Evolutionary conservation across 768 basidiomycete genomes (phyloP), one percentile per base, ranked within the genome.

Genomic region (Ramaria rubella): DNA sequence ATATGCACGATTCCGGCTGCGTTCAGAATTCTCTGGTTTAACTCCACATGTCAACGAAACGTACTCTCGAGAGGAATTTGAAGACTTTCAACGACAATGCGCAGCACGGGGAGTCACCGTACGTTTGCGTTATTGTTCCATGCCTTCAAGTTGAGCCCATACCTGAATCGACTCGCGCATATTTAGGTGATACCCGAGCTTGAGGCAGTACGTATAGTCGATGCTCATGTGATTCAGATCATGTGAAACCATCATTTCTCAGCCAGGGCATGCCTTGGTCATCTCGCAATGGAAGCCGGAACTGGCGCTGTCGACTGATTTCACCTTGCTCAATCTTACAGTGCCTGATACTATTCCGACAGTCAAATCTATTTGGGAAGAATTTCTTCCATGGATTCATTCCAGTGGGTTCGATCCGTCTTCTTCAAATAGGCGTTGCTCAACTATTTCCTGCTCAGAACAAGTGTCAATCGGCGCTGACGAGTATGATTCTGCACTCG

Each of bases 391-490:
- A 17, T 64, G 63, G 63, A 60, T 67, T 33, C 62, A 65, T 42
- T 57, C 60, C 12, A 63, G 66, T 65, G 52, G 8, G 21, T 49
- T 7, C 29, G 12, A 17, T 44, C n/a, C 14, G 6, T 38, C 6
- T 30, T 9, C 21, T 26, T 26, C 24, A 1, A 14, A 2, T 23
- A 55, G 5, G 6, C 24, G 12, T 21, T 34, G 23, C 3, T n/a
- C 45, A 26, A 30, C 48, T 26, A 17, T 29, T 26, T 49, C 24
- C 3, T 8, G 26, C 27, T 63, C 70, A 51, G 46, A 62, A 9
- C 73, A 77, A 53, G 73, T 78, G 19, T 75, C 74, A 7, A 77
- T 78, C 34, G 77, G 77, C 12, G 74, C 74, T 24, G 76, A 77
- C 52, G 75, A 77, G 63, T 77, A 76, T 57, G 57, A 60, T 9